Conservation (phyloP, 257 asterid genomes). For the Solanum virginianum region DNA sequence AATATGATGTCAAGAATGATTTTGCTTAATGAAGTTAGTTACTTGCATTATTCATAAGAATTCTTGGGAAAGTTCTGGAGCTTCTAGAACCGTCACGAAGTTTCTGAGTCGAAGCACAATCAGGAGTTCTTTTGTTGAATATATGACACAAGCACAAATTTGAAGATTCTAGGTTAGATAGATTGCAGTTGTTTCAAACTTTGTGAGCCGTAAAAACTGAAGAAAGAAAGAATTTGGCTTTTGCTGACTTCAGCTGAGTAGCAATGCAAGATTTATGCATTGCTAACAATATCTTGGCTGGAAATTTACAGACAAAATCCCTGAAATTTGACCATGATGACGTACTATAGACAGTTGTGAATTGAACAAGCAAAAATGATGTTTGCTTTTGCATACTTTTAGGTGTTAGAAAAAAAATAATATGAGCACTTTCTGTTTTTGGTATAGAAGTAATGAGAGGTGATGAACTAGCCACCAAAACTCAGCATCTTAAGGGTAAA, state of each 20-base stretch:
- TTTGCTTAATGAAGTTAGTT: background rate
- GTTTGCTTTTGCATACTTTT: background rate
- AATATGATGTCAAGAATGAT: conserved; percentile 2
- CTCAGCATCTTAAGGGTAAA: background rate
- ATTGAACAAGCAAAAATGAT: background rate
- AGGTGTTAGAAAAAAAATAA: background rate
- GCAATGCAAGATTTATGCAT: background rate
- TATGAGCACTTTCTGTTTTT: background rate
- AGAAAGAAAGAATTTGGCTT: background rate
- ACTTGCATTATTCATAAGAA: background rate
- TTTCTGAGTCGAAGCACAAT: background rate
- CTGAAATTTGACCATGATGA: background rate
- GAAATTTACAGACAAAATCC: conserved; percentile 4
- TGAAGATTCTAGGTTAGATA: background rate
- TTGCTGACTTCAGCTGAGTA: background rate
- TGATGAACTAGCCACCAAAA: background rate
- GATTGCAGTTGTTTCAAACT: background rate
- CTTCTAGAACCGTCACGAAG: background rate
- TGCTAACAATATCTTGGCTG: background rate
- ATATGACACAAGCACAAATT: background rate
- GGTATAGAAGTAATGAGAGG: background rate
- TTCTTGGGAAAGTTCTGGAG: background rate
- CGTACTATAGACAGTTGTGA: background rate
- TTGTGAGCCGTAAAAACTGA: background rate
- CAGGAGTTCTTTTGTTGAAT: background rate